phyloP scores from a whole-genome alignment of 2,329 filamentous ascomycete species.

The Cucurbitaria berberidis region DNA sequence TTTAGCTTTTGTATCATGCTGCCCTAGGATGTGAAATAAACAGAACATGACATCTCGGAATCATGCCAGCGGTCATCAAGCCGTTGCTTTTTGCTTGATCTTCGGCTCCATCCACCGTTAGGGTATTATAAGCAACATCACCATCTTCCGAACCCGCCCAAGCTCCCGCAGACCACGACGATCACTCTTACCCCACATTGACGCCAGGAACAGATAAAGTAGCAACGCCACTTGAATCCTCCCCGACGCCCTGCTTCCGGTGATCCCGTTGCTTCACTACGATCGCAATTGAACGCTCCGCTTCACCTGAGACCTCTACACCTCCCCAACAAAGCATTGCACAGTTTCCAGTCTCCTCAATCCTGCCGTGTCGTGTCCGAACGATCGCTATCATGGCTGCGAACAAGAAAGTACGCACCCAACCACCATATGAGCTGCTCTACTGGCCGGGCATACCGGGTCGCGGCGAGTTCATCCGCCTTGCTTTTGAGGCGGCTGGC shows the following conservation, averaged over 20 bases:
- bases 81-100: not conserved
- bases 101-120: too few relatives aligned
- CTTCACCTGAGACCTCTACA: not conserved
- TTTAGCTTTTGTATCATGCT: too few relatives aligned
- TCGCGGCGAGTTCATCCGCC: conserved; percentile 75
- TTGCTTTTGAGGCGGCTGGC: conserved; percentile 72
- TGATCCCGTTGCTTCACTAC: not conserved
- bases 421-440: conserved; percentile 65
- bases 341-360: not conserved
- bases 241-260: not conserved
- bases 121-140: too few relatives aligned
- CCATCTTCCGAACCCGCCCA: not conserved
- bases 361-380: not conserved
- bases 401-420: conserved; percentile 37
- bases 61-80: not conserved
- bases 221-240: not conserved
- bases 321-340: conserved; percentile 1
- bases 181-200: conserved; percentile 21
- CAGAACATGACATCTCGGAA: too few relatives aligned
- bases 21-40: too few relatives aligned
- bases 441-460: conserved; percentile 77
- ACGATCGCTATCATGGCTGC: conserved; percentile 24
- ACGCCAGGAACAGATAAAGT: conserved; percentile 8
- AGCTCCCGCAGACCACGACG: not conserved
- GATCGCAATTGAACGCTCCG: conserved; percentile 9